phyloP scores from a whole-genome alignment of 495 filamentous ascomycete species.

The Aspergillus biplanus region DNA sequence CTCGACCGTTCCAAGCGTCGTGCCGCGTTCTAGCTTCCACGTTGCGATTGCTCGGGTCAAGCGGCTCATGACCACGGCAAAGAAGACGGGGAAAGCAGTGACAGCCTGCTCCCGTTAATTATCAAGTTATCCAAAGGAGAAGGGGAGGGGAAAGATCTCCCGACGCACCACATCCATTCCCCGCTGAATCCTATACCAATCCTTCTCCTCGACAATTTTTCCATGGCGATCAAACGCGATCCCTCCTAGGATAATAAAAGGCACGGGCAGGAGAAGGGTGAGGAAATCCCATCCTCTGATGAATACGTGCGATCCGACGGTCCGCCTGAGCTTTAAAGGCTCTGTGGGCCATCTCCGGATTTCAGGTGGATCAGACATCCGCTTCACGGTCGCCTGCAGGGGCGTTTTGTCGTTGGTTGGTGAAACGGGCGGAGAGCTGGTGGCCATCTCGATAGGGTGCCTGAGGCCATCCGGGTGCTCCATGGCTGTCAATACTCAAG shows the following conservation, averaged over 20 bases:
- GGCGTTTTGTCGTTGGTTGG: not conserved
- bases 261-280: not conserved
- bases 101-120: not conserved
- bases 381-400: not conserved
- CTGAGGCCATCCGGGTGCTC: too few species aligned
- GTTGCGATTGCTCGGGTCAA: constrained; percentile 6
- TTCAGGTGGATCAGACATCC: not conserved
- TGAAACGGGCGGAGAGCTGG: too few species aligned
- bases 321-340: not conserved
- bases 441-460: too few species aligned
- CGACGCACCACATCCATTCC: not conserved
- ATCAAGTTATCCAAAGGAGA: not conserved
- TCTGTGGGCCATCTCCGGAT: not conserved
- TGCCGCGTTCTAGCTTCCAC: constrained; percentile 6
- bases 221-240: not conserved
- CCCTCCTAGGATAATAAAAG: not conserved
- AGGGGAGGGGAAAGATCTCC: not conserved
- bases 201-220: not conserved
- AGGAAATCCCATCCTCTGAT: not conserved
- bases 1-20: not conserved
- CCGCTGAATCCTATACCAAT: not conserved
- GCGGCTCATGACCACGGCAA: not conserved
- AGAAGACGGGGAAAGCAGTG: constrained; percentile 5
- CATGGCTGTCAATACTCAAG: too few species aligned
- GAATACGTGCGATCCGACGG: not conserved